Conservation (phyloP, 1,139 yeast species). For the Candida sanyaensis region DNA sequence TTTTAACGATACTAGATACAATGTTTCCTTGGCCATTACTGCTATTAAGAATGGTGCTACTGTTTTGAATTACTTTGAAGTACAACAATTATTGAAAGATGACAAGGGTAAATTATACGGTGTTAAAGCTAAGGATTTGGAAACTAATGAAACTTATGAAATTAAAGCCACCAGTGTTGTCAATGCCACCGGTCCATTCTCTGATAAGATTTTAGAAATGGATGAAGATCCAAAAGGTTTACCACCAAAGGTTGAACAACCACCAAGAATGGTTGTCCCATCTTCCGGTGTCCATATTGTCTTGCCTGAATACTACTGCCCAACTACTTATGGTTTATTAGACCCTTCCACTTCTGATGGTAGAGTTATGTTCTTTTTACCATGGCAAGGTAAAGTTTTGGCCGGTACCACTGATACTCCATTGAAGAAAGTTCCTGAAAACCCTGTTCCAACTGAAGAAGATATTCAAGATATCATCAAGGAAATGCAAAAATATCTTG, state of each 20-base stretch:
- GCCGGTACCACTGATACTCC: conserved; percentile 97
- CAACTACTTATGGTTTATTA: conserved; percentile 81
- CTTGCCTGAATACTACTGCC: conserved; percentile 90
- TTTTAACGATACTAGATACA: conserved; percentile 92
- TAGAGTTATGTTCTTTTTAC: conserved; percentile 94
- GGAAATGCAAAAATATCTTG: conserved; percentile 87
- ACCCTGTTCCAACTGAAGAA: conserved; percentile 85
- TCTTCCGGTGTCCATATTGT: conserved; percentile 93
- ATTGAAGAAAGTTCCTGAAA: conserved; percentile 70
- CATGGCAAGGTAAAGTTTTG: conserved; percentile 97
- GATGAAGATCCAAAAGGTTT: conserved; percentile 71
- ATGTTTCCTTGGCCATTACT: conserved; percentile 80
- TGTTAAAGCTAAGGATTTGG: conserved; percentile 73
- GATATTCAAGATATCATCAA: conserved; percentile 87
- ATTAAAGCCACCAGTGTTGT: conserved; percentile 75
- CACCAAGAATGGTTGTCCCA: conserved; percentile 86
- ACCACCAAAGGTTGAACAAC: conserved; percentile 51
- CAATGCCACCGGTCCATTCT: conserved; percentile 94
- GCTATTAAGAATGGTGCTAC: conserved; percentile 91
- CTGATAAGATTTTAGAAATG: conserved; percentile 84
- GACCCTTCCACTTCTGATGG: conserved; percentile 96
- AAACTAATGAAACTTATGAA: conserved; percentile 61
- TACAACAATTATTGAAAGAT: conserved; percentile 71
- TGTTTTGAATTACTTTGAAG: conserved; percentile 83
- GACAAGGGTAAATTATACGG: conserved; percentile 63